Conservation (phyloP, 2,329 filamentous ascomycete species). For the Aspergillus novoparasiticus region DNA sequence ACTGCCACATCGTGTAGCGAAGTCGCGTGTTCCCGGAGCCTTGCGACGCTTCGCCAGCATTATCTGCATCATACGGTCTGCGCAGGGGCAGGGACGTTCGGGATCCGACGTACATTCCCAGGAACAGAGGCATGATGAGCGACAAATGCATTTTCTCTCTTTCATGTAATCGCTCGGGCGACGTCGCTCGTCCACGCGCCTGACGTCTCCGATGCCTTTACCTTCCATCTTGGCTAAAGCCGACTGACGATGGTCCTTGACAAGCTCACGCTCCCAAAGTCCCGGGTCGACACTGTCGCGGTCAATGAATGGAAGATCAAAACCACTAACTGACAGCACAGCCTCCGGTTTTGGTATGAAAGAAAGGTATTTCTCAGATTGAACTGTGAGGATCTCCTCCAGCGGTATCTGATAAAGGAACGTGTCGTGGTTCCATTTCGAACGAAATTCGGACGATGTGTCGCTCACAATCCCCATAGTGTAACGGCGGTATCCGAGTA, state of each 20-base stretch:
- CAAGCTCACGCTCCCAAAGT: constrained; percentile 29
- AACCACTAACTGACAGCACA: constrained; percentile 16
- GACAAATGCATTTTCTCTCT: constrained; percentile 41
- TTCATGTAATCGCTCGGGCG: constrained; percentile 31
- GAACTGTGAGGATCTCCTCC: constrained; percentile 28
- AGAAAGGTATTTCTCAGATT: constrained; percentile 41
- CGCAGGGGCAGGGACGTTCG: constrained; percentile 38
- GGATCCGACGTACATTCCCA: constrained; percentile 34
- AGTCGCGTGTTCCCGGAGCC: constrained; percentile 20
- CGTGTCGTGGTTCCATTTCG: constrained; percentile 34
- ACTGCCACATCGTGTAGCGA: constrained; percentile 27
- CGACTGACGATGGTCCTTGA: constrained; percentile 35
- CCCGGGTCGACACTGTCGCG: constrained; percentile 16
- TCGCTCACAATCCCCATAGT: constrained; percentile 27
- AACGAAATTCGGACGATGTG: constrained; percentile 24
- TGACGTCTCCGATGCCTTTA: constrained; percentile 37
- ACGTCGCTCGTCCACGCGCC: constrained; percentile 28
- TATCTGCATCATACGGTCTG: constrained; percentile 36
- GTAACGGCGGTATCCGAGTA: constrained; percentile 33
- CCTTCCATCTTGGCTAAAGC: constrained; percentile 38
- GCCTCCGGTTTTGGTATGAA: constrained; percentile 22
- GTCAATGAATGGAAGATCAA: constrained; percentile 31
- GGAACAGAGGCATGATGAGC: constrained; percentile 35
- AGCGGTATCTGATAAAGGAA: constrained; percentile 34
- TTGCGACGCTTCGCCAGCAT: constrained; percentile 27